Base-by-base conservation (phyloP, 306 rosid genomes). In the Pterocarpus santalinus region DNA sequence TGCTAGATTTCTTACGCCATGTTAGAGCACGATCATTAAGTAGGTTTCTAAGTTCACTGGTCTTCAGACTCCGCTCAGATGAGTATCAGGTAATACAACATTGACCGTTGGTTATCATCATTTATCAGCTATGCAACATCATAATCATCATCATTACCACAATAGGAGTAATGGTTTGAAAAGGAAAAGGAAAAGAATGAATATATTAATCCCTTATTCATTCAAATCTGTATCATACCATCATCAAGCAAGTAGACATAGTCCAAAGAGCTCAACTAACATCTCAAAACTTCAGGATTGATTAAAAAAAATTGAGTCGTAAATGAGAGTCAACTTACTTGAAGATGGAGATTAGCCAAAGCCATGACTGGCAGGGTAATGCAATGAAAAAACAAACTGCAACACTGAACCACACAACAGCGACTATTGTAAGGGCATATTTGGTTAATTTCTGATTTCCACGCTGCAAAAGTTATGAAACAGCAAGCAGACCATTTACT, bases 271-370 rank as follows among this genome's bases (percentile, higher is more conserved):
- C n/a, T 28, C 8, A 8, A 30, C 44, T n/a, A 61, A 8, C 8
- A 30, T 32, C 28, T 22, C 28, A 22, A 22, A 22, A 0, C 28
- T 22, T 22, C 28, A 22, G 28, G 28, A 22, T 22, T 22, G 28
- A 22, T 22, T 22, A 22, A 22, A 22, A 22, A 22, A 61, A 15
- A 58, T 1, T 60, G 36, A 51, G 17, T 63, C 43, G 71, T 34
- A 7, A 34, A 14, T 16, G 3, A 57, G 62, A 32, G 3, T 2
- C 47, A 43, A 63, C 83, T 75, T 83, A 43, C 89, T 86, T 86
- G 79, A 86, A 83, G 62, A 86, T 76, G 80, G 89, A 86, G 83
- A 86, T 76, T 33, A 86, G 49, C 89, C 87, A 86, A 60, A 86
- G 87, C 89, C 89, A 86, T 57, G 87, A 83, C 0, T 83, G 78